Base-by-base conservation (phyloP, 306 rosid genomes). In the Vigna mungo region DNA sequence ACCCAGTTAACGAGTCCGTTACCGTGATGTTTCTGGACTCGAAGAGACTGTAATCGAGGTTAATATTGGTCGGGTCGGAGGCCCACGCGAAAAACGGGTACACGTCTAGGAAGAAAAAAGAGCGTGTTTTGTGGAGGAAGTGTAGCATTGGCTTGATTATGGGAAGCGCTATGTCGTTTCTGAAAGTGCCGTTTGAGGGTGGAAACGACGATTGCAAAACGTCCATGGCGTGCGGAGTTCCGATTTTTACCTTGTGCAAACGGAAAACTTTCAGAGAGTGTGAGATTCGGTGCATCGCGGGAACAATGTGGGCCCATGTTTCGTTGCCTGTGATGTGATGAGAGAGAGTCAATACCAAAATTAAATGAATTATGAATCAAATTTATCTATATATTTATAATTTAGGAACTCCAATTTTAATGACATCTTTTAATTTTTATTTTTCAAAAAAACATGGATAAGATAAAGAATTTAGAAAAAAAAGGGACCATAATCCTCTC, bases 71-170 rank as follows among this genome's bases (percentile, higher is more conserved):
- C 0, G 94, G 87, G 47, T 94, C 94, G 1, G 87, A 54, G 1
- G 79, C 9, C 97, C 97, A 94, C 0, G 96, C 70, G 41, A 94
- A 92, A 65, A 79, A 94, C 3, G 98, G 87, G 78, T 92, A 94
- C 4, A 88, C 94, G 14, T 94, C 97, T 0, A 92, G 43, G 90
- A 94, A 94, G 85, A 92, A 87, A 62, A 90, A 94, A 0, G 97
- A 92, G 37, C 85, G 85, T n/a, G 97, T 92, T 15, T 80, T 82
- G 52, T 84, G 53, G 64, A 94, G 71, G 74, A 92, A 90, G 21
- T 85, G 7, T 6, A 93, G 34, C 96, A 93, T 85, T 59, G 97
- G 96, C 63, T 81, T 89, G 4, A 93, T 81, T 11, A 90, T 85
- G 15, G 51, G 62, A 0, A 10, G 62, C 36, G 93, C 78, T 20